Base-by-base conservation (phyloP, 306 rosid genomes). In the Prinsepia uniflora region DNA sequence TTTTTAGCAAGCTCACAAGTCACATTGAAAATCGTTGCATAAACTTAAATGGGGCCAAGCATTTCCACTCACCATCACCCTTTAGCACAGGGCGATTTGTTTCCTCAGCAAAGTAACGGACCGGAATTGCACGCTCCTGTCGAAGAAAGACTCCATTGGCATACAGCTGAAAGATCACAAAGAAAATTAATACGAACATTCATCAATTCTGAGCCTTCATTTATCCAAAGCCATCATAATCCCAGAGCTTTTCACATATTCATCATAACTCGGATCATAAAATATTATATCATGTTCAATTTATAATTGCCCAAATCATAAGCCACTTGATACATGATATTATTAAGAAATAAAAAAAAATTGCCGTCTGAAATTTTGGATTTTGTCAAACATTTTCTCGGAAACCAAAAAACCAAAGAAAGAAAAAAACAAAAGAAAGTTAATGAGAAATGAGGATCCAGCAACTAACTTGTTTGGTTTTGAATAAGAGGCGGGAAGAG, bases 11-110 rank as follows among this genome's bases (percentile, higher is more conserved):
- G 15, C 42, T 30, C 0, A 18, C 63, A 58, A 58, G 30, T 30
- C 43, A 58, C 42, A 58, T 6, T 58, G 42, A 58, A 30, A 11
- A 58, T 5, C 18, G 4, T 30, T 14, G 17, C 10, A 5, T 30
- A 59, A 59, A 13, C 40, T 13, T 30, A 3, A 14, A 34, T 34
- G 7, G 1, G 43, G 64, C 14, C 10, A 71, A 36, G 56, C 45
- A 9, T n/a, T 19, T 62, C 47, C 54, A 75, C 96, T 86, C 81
- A 94, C 99, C 77, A 72, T 91, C 99, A 79, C 99, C 99, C 90
- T 91, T 87, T 4, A 94, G 88, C 36, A 82, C 64, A 22, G 89
- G 84, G 61, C 84, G 92, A 49, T 69, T 75, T 52, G 98, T 78
- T 79, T 75, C 92, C 76, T 90, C 79, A 57, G 97, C 96, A 71